Conservation (phyloP, 2,329 filamentous ascomycete genomes). For the Ophiostoma novo-ulmi region DNA sequence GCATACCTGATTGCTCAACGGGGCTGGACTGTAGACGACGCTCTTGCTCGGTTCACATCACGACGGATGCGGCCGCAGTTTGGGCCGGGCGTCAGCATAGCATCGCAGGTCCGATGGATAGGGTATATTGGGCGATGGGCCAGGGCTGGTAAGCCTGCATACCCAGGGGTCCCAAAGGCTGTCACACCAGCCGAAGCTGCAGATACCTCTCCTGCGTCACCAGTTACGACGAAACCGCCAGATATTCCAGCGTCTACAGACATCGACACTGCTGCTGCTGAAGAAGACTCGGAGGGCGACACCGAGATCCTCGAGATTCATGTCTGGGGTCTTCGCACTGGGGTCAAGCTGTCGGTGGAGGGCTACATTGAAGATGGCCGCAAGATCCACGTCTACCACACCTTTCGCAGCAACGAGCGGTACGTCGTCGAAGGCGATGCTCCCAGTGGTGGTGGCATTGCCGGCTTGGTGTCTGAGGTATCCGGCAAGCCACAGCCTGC, state of each 20-base stretch:
- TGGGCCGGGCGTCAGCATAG: conserved; percentile 80
- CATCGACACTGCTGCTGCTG: not conserved
- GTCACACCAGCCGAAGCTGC: not conserved
- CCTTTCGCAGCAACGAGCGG: conserved; percentile 69
- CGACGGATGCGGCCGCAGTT: conserved; percentile 85
- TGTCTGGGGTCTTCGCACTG: conserved; percentile 79
- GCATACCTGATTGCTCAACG: conserved; percentile 88
- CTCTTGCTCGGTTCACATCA: conserved; percentile 61
- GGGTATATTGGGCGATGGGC: conserved; percentile 87
- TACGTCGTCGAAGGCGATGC: conserved; percentile 58
- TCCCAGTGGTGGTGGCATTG: conserved; percentile 45
- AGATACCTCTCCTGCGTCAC: not conserved
- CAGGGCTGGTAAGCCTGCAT: conserved; percentile 48
- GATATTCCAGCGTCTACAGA: not conserved
- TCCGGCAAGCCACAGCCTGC: conserved; percentile 30
- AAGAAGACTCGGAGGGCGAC: conserved; percentile 56
- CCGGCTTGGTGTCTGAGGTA: conserved; percentile 52
- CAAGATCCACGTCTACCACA: conserved; percentile 76
- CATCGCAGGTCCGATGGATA: conserved; percentile 83
- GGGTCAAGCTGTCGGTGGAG: conserved; percentile 81
- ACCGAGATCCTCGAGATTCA: conserved; percentile 86
- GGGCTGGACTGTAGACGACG: conserved; percentile 51
- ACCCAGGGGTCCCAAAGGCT: conserved; percentile 38
- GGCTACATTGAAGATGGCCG: conserved; percentile 86
- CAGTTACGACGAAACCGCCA: not conserved